Conservation (phyloP, 805 yeast genomes). For the Saturnispora gosingensis region DNA sequence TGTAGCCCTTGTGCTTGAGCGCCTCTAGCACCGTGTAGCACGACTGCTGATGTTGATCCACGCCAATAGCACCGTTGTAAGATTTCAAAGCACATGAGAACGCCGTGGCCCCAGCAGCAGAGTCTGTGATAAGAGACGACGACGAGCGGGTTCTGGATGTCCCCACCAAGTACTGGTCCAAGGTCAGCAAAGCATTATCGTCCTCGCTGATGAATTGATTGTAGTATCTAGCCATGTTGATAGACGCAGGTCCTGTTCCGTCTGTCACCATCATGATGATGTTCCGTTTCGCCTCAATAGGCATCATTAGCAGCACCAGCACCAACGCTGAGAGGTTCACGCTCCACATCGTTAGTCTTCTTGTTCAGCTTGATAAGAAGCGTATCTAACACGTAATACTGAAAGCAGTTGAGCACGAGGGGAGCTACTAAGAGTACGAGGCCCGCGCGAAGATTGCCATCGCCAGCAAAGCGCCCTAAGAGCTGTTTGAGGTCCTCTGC, state of each 20-base stretch:
- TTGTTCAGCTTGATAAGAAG: slow-evolving; percentile 52
- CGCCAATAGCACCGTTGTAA: slow-evolving; percentile 91
- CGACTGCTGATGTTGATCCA: slow-evolving; percentile 55
- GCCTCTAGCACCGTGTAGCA: slow-evolving; percentile 89
- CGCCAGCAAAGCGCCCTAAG: slow-evolving; percentile 24
- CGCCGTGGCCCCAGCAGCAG: slow-evolving; percentile 97
- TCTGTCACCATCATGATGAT: slow-evolving; percentile 84
- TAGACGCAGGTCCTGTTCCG: slow-evolving; percentile 91
- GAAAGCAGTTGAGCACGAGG: slow-evolving; percentile 62
- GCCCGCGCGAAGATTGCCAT: slow-evolving; percentile 75
- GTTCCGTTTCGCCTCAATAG: slow-evolving; percentile 44
- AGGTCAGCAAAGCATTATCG: slow-evolving; percentile 36
- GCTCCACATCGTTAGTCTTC: slow-evolving; percentile 12
- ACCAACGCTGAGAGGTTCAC: background rate
- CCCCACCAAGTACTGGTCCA: slow-evolving; percentile 72
- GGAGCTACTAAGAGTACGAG: slow-evolving; percentile 83
- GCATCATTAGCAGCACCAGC: background rate
- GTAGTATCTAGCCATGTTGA: slow-evolving; percentile 71
- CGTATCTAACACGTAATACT: slow-evolving; percentile 62
- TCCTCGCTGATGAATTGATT: slow-evolving; percentile 50
- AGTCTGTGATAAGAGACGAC: slow-evolving; percentile 74
- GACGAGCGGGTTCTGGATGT: slow-evolving; percentile 77
- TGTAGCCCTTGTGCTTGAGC: slow-evolving; percentile 68
- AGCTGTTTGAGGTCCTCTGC: background rate
- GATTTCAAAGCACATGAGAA: slow-evolving; percentile 77